Evolutionary conservation across 2,329 filamentous ascomycete genomes (phyloP).

Genomic region (Talaromyces albobiverticillius): DNA sequence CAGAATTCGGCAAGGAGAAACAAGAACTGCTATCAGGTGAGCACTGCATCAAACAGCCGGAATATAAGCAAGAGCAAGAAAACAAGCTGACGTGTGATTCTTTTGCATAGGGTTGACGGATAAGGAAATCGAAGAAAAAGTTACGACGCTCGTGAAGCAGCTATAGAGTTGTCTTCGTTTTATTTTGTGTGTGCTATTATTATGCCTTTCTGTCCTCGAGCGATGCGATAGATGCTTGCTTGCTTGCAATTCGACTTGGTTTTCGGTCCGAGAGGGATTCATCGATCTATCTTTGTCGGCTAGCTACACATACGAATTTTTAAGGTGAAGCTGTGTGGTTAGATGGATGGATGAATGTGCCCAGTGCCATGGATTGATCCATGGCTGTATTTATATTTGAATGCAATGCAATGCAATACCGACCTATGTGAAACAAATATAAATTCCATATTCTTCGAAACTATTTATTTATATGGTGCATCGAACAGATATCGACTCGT

Average conservation of each 20-base stretch:
- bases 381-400: constrained; percentile 4
- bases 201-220: background rate
- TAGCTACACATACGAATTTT: no score
- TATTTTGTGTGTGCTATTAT: background rate
- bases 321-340: no score
- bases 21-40: constrained; percentile 60
- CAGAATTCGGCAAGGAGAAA: constrained; percentile 68
- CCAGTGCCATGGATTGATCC: background rate
- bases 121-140: constrained; percentile 67
- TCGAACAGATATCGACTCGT: background rate
- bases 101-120: constrained; percentile 58
- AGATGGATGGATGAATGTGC: background rate
- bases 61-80: background rate
- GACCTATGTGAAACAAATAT: no score
- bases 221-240: background rate
- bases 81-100: constrained; percentile 17
- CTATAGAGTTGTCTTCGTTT: constrained; percentile 22
- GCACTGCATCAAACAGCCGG: constrained; percentile 14
- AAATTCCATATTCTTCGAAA: no score
- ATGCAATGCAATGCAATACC: no score
- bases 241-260: background rate
- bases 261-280: background rate
- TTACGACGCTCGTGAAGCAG: constrained; percentile 61
- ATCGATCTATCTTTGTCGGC: no score
- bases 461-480: no score